phyloP scores from a whole-genome alignment of 1,284 basidiomycete species.

The Cryptococcus sp. region DNA sequence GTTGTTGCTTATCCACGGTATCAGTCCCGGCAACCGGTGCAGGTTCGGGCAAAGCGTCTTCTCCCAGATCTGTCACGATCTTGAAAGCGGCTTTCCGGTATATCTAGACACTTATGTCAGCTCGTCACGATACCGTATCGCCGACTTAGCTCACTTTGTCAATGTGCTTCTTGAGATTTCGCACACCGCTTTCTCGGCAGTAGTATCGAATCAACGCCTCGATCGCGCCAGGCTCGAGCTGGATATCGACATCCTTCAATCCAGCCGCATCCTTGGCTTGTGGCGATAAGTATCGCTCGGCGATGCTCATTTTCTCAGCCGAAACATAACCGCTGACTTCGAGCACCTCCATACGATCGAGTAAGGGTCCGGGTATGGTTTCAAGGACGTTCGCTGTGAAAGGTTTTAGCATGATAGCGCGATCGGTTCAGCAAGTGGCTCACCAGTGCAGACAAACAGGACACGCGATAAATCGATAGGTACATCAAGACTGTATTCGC shows the following conservation, averaged over 20 bases:
- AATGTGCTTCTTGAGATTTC: conserved; percentile 92
- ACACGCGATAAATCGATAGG: conserved; percentile 95
- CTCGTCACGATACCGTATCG: too few relatives aligned
- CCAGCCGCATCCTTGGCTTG: conserved; percentile 92
- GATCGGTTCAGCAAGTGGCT: conserved; percentile 11
- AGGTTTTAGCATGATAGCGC: not conserved
- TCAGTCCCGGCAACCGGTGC: conserved; percentile 19
- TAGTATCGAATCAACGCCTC: conserved; percentile 94
- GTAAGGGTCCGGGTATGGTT: conserved; percentile 92
- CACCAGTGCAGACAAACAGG: conserved; percentile 92
- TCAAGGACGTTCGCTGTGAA: conserved; percentile 81
- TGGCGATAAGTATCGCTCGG: conserved; percentile 85
- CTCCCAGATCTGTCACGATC: conserved; percentile 88
- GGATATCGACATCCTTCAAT: conserved; percentile 78
- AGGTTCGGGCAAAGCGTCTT: conserved; percentile 77
- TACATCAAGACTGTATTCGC: conserved; percentile 76
- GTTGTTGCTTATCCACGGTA: conserved; percentile 49
- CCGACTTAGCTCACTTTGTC: conserved; percentile 68
- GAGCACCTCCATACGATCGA: conserved; percentile 97
- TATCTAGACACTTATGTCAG: conserved; percentile 63
- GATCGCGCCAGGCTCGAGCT: conserved; percentile 74
- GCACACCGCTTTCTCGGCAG: conserved; percentile 92
- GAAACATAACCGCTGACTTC: conserved; percentile 96
- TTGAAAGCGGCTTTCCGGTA: conserved; percentile 95
- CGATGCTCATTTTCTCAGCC: conserved; percentile 94